Base-by-base conservation (phyloP, 179 eudicot genomes). In the Carnegiea gigantea region DNA sequence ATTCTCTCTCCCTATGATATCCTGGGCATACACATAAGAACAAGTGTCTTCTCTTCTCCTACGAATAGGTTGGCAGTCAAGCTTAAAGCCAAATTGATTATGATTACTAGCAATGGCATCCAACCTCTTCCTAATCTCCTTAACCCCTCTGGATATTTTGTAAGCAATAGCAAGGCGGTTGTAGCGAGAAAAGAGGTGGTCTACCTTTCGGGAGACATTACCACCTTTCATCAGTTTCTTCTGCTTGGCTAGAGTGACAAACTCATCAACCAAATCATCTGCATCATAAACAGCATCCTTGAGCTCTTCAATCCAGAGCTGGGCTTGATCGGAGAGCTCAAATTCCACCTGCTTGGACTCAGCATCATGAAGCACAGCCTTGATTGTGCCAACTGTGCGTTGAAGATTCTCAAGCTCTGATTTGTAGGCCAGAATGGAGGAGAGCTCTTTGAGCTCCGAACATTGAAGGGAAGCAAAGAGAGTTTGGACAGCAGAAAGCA, bases 241-340 rank as follows among this genome's bases (percentile, higher is more conserved):
- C 48, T 26, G 28, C 10, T 68, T 14, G 20, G 78, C 79, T 14
- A 83, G 70, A 24, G 85, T 81, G 40, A 21, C 70, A 54, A 85
- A 67, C 53, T 83, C 84, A 14, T 84, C 87, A 26, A 81, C 62
- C 76, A 86, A 20, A 49, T 76, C 86, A 57, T 86, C 87, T 6
- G 79, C 87, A 6, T 80, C 84, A 23, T 70, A 80, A 1, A 83
- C 38, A 2, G 70, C 84, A 40, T 11, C 77, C 64, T 79, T 77
- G 9, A 87, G 84, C 62, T 80, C 67, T 28, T 78, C 62, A 40
- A 83, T 30, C 73, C 80, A 89, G 40, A 49, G 64, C 21, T 59
- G 54, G 6, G 59, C 38, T 77, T 82, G 73, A n/a, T 71, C 64
- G 3, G 83, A 65, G 74, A 81, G 33, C 20, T 75, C 48, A 30